Conservation (phyloP, 306 rosid genomes). For the Quercus bicolor region DNA sequence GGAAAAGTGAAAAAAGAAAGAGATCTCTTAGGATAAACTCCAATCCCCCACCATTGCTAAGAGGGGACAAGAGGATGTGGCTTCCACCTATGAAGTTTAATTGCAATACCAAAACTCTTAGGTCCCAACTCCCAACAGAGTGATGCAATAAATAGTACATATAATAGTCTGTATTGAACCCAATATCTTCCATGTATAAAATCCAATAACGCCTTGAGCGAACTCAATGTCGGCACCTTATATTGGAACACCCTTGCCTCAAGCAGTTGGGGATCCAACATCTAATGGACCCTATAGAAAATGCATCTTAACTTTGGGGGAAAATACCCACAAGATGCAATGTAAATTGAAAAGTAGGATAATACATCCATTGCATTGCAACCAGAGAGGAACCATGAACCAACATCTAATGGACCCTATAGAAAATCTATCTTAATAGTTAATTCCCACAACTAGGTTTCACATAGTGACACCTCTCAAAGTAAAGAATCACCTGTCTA, state of each 20-base stretch:
- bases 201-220: neutral
- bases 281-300: neutral
- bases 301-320: neutral
- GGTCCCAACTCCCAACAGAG: conserved; percentile 36
- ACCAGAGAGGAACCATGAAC: no score
- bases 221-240: neutral
- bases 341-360: no score
- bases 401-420: no score
- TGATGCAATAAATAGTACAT: conserved; percentile 3
- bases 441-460: neutral
- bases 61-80: conserved; percentile 43
- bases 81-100: conserved; percentile 32
- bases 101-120: conserved; percentile 19
- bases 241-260: neutral
- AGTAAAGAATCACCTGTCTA: neutral
- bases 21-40: conserved; percentile 29
- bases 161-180: neutral
- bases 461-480: neutral
- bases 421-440: no score
- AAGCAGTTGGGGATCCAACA: neutral
- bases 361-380: no score
- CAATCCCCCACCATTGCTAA: conserved; percentile 19
- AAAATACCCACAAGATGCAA: neutral
- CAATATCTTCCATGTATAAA: neutral
- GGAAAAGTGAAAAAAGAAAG: conserved; percentile 24